Percentiles rank a stretch among this genome's conserved stretches.
phyloP scores from a whole-genome alignment of 495 filamentous ascomycete species.

The Rostrohypoxylon terebratum region DNA sequence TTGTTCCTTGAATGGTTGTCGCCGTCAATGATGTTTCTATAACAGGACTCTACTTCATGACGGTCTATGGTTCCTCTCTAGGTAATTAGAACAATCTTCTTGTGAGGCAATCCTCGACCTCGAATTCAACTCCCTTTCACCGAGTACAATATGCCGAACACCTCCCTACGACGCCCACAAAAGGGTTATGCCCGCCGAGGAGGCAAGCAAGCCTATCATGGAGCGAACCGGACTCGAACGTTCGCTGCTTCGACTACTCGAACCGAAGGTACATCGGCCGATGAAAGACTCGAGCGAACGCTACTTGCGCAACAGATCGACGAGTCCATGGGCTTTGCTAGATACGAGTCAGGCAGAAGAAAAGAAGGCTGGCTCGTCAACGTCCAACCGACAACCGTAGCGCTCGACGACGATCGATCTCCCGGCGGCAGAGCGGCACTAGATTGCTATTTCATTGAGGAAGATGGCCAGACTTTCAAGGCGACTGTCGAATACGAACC shows the following conservation, averaged over 20 bases:
- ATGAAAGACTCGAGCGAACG: conserved; percentile 85
- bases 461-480: conserved; percentile 94
- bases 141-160: conserved; percentile 59
- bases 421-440: conserved; percentile 84
- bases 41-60: background rate
- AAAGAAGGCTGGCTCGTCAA: conserved; percentile 94
- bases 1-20: conserved; percentile 3
- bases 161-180: conserved; percentile 58
- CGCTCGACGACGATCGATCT: conserved; percentile 78
- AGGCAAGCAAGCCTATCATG: conserved; percentile 67
- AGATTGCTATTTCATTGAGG: conserved; percentile 97
- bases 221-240: conserved; percentile 67
- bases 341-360: conserved; percentile 89
- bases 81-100: conserved; percentile 19
- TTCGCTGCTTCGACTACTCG: conserved; percentile 80
- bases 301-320: conserved; percentile 90
- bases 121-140: conserved; percentile 14
- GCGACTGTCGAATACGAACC: conserved; percentile 96
- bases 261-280: conserved; percentile 85
- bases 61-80: conserved; percentile 12
- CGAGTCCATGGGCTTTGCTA: conserved; percentile 90
- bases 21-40: conserved; percentile 37
- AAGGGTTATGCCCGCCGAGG: conserved; percentile 65
- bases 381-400: conserved; percentile 85
- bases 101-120: background rate